Evolutionary conservation across 495 filamentous ascomycete species (phyloP).

Genomic region (Neurospora intermedia): DNA sequence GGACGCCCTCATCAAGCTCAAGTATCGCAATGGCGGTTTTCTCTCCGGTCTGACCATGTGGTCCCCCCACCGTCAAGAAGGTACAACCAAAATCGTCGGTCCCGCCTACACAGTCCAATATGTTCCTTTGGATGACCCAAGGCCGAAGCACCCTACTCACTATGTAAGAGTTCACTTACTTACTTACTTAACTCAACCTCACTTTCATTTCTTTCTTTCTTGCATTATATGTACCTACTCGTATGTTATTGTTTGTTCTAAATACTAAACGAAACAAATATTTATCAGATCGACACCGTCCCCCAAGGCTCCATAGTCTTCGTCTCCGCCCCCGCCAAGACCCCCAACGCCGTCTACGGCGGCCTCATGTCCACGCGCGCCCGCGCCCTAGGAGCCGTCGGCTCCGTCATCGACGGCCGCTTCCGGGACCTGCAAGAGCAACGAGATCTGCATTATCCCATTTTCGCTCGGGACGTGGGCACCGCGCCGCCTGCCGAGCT

Average conservation of each 20-base stretch:
- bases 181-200: background rate
- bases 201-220: no score
- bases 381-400: slow-evolving; percentile 31
- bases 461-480: slow-evolving; percentile 44
- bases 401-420: slow-evolving; percentile 46
- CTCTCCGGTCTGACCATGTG: slow-evolving; percentile 47
- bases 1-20: slow-evolving; percentile 39
- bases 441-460: slow-evolving; percentile 37
- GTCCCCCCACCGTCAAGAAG: slow-evolving; percentile 41
- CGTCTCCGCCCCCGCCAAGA: slow-evolving; percentile 41
- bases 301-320: slow-evolving; percentile 43
- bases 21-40: slow-evolving; percentile 44
- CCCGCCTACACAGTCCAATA: slow-evolving; percentile 49
- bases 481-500: slow-evolving; percentile 38
- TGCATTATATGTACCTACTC: no score
- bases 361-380: slow-evolving; percentile 50
- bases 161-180: slow-evolving; percentile 31
- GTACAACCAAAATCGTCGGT: slow-evolving; percentile 43
- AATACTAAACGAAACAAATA: background rate
- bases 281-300: slow-evolving; percentile 39
- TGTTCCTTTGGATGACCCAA: slow-evolving; percentile 33
- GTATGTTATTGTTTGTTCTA: background rate
- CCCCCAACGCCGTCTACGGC: slow-evolving; percentile 47
- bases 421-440: slow-evolving; percentile 52
- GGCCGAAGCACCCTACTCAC: slow-evolving; percentile 34